Evolutionary conservation across 306 rosid species (phyloP), one percentile per base, ranked within the genome.

Genomic region (Mimosa bimucronata): DNA sequence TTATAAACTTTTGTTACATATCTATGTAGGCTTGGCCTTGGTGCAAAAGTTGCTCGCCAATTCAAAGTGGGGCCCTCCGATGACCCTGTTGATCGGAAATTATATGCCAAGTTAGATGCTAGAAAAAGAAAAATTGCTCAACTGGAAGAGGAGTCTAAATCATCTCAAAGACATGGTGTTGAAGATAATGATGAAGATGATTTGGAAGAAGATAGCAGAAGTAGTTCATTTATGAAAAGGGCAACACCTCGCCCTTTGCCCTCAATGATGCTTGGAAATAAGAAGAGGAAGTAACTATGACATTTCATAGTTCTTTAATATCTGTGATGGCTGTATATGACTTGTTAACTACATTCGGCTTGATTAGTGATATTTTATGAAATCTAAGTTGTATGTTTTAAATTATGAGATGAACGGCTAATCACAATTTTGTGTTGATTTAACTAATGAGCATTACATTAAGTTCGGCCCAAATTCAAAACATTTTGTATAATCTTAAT

Each of bases 11-110:
- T 77, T 72, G 77, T 61, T 34, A 30, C 64, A 28, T 25, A 29
- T 65, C 68, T 68, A 41, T 85, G 58, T 53, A 92, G 98, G 89
- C 98, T 90, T 82, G 98, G 97, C 41, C 86, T 94, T 53, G 98
- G 98, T 65, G 97, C 97, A 68, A 91, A 83, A 85, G 83, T 91
- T 80, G 26, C 88, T 19, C 88, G 94, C 38, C 85, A 88, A n/a
- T 60, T 89, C 75, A 90, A 85, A 44, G 52, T 78, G 68, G 89
- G 81, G 69, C 95, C 88, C 15, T 85, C 89, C 23, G 73, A 88
- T 73, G 92, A 91, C 77, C 95, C 98, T 9, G 81, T 91, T n/a
- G 97, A 88, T 68, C 83, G 85, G 71, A 92, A 85, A 86, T 75
- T 94, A 79, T 58, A 80, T 77, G 82, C 92, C 76, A 89, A 91